Conservation (phyloP, 2,329 filamentous ascomycete genomes). For the Colletotrichum salicis region DNA sequence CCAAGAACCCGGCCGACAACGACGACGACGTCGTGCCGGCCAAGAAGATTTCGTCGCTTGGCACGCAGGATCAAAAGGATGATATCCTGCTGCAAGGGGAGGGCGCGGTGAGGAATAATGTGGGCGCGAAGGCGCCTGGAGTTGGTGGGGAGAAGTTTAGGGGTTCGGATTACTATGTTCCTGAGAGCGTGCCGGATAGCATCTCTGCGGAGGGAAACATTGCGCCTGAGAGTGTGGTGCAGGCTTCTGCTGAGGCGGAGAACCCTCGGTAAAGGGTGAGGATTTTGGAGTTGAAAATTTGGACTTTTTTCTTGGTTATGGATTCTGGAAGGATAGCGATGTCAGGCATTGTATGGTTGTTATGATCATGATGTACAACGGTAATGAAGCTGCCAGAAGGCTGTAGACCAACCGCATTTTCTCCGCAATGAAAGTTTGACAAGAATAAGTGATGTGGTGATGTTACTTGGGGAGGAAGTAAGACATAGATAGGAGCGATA, state of each 20-base stretch:
- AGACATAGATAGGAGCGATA: no score
- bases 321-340: slow-evolving; percentile 9
- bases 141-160: slow-evolving; percentile 52
- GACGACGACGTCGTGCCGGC: slow-evolving; percentile 49
- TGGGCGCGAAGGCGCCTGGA: slow-evolving; percentile 48
- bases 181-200: slow-evolving; percentile 54
- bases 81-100: slow-evolving; percentile 43
- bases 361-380: slow-evolving; percentile 26
- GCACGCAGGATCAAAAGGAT: slow-evolving; percentile 24
- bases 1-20: slow-evolving; percentile 46
- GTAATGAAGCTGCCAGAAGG: background rate
- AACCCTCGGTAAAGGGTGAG: slow-evolving; percentile 15
- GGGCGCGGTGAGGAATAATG: slow-evolving; percentile 50
- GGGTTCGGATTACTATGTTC: slow-evolving; percentile 52
- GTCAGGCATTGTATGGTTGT: slow-evolving; percentile 10
- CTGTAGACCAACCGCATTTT: no score
- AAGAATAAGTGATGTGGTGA: background rate
- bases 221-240: slow-evolving; percentile 52
- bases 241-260: slow-evolving; percentile 47
- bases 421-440: background rate
- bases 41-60: slow-evolving; percentile 28
- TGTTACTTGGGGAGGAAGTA: no score
- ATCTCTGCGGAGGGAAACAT: slow-evolving; percentile 48
- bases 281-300: background rate
- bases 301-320: background rate